Percentiles rank a stretch among this genome's conserved stretches.
Conservation (phyloP, 257 asterid genomes). For the Rehmannia glutinosa region DNA sequence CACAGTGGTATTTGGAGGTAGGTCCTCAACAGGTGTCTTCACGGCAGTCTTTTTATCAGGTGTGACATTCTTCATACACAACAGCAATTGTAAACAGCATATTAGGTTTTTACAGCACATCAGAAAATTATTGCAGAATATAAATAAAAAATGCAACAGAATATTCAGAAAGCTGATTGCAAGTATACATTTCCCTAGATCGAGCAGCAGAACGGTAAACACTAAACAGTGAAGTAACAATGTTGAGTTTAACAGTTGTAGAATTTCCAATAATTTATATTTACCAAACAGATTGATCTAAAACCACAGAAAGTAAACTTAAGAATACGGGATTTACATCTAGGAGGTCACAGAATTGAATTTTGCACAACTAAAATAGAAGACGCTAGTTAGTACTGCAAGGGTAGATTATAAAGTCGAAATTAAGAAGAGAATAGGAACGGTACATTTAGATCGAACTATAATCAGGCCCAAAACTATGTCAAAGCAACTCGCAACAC, state of each 20-base stretch:
- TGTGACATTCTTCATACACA: conserved; percentile 42
- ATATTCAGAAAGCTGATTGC: background rate
- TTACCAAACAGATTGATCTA: background rate
- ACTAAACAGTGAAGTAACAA: background rate
- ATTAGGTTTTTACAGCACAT: background rate
- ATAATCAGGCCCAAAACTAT: background rate
- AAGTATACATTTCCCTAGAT: background rate
- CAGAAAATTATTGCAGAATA: background rate
- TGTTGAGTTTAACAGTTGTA: background rate
- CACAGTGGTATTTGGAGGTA: conserved; percentile 35
- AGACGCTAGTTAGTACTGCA: too few relatives aligned
- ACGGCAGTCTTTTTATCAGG: conserved; percentile 33
- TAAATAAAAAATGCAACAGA: conserved; percentile 10
- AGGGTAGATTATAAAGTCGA: too few relatives aligned
- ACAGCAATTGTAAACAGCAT: conserved; percentile 21
- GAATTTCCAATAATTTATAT: background rate
- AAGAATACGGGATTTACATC: background rate
- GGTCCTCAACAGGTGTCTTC: conserved; percentile 38
- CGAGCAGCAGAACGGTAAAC: background rate
- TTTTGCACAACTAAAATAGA: too few relatives aligned
- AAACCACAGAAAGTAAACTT: background rate
- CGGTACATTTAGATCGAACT: too few relatives aligned
- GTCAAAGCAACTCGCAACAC: background rate
- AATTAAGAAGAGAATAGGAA: too few relatives aligned
- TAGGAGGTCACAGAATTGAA: background rate